Base-by-base conservation (phyloP, 2,329 filamentous ascomycete species). In the Botrytis galanthina region DNA sequence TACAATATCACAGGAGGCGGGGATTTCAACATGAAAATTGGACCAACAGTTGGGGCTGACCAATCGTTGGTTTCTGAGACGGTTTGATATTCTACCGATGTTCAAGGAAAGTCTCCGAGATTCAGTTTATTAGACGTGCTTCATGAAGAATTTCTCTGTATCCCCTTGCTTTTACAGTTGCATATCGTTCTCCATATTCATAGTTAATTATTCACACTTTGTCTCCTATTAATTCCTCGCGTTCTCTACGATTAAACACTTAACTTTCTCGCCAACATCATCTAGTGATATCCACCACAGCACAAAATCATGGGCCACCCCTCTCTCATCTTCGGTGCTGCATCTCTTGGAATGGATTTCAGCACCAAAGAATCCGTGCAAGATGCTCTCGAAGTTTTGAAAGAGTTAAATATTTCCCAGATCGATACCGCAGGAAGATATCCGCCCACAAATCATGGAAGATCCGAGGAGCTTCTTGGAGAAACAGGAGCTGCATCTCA, bases 391-490 rank as follows among this genome's bases (percentile, higher is more conserved):
- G 29, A 20, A 26, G 39, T 62, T 1, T 35, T 74, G 3, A 73
- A 76, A 35, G 29, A 51, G 37, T 42, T 57, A 32, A 60, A 73
- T 2, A 74, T 75, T 46, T 51, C 22, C 18, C 29, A 67, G 8
- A 68, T 76, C 42, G 75, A 75, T 20, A 75, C 75, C 16, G 72
- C 72, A 42, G 74, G n/a, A 22, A 42, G 72, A 4, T 76, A 76
- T 42, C 74, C 74, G 29, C 68, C 75, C 1, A 39, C 12, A 5
- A 72, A 71, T 32, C 64, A 54, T 8, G 70, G 74, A 32, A 37
- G 29, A 12, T 71, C 75, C 12, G 75, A 76, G 39, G 59, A 44
- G 22, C 37, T 75, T 3, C 67, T 76, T 39, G 74, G 70, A 10
- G n/a, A 66, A 39, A 59, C n/a, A 29, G 7, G n/a, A 32, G 74